Evolutionary conservation across 805 yeast genomes (phyloP), one percentile per base, ranked within the genome.

Genomic region (Kazachstania taianensis): DNA sequence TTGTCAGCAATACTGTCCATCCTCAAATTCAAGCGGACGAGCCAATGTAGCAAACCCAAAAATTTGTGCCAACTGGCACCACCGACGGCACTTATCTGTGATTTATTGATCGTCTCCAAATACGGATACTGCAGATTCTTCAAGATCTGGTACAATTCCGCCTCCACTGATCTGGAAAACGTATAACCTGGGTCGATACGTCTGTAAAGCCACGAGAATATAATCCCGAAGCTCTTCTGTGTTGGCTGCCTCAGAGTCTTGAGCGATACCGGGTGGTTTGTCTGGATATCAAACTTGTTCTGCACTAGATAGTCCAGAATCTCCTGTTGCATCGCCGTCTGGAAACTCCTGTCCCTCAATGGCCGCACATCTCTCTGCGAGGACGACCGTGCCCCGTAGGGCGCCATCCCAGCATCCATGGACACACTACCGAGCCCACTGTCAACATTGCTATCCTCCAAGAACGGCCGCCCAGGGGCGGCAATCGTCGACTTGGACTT

Each of bases 11-110:
- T 39, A 28, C 51, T 49, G 33, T 70, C 73, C 38, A 64, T 55
- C 35, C 63, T 66, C 42, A 42, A 51, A 47, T 66, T 76, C 41
- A 75, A 65, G 43, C 74, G 73, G 4, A 80, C 75, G 30, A 86
- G 54, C 96, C 96, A 86, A 53, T 80, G 77, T 16, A 86, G 61
- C 71, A 87, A 73, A 1, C 92, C 94, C 28, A 86, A 56, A 44
- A 84, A 82, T 6, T 71, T 70, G 9, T 83, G 85, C 96, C 96
- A 86, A 45, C 76, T 77, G 33, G 80, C 76, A 2, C 94, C 94
- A 5, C 95, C 95, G 9, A 84, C 95, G 0, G 95, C 95, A 26
- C 86, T 75, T 26, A 86, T 78, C 52, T 84, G 94, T 1, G 92
- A 79, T 50, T 86, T 78, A 55, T 80, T 82, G 27, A 87, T 76